Conservation (phyloP, 768 basidiomycete genomes). For the Gloeopeniophorella convolvens region DNA sequence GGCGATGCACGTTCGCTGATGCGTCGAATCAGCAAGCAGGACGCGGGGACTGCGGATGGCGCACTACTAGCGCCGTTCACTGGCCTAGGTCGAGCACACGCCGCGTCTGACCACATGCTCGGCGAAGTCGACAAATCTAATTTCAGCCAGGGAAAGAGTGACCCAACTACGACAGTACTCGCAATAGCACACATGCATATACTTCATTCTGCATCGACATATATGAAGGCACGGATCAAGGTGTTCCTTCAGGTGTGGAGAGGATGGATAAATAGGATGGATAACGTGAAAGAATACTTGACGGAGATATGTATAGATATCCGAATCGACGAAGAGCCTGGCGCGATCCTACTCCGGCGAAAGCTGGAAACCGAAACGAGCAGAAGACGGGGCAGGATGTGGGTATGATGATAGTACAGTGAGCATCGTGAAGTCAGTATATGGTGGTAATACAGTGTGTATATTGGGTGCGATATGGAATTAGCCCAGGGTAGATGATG, state of each 20-base stretch:
- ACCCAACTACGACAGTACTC: too few relatives aligned
- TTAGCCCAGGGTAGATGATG: neutral
- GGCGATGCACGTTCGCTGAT: too few relatives aligned
- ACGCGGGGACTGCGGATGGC: too few relatives aligned
- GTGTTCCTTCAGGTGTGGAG: neutral
- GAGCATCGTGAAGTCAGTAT: neutral
- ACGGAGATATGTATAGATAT: neutral
- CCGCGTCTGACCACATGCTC: too few relatives aligned
- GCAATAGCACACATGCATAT: too few relatives aligned
- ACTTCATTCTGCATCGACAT: too few relatives aligned
- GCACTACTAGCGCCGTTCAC: too few relatives aligned
- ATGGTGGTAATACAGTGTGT: conserved; percentile 6
- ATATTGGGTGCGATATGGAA: neutral
- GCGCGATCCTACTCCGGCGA: neutral
- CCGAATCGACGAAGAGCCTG: neutral
- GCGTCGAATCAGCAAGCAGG: too few relatives aligned
- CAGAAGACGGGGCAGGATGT: neutral
- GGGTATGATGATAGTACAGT: conserved; percentile 5
- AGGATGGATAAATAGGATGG: neutral
- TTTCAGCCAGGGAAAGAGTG: too few relatives aligned
- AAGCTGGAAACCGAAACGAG: neutral
- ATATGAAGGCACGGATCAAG: too few relatives aligned
- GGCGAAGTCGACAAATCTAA: too few relatives aligned
- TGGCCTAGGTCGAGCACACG: too few relatives aligned
- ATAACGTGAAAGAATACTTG: neutral